A percentile compares a stretch with the other conserved stretches of the same genome.
phyloP scores from a whole-genome alignment of 768 basidiomycete genomes.

The Gymnopilus junonius region DNA sequence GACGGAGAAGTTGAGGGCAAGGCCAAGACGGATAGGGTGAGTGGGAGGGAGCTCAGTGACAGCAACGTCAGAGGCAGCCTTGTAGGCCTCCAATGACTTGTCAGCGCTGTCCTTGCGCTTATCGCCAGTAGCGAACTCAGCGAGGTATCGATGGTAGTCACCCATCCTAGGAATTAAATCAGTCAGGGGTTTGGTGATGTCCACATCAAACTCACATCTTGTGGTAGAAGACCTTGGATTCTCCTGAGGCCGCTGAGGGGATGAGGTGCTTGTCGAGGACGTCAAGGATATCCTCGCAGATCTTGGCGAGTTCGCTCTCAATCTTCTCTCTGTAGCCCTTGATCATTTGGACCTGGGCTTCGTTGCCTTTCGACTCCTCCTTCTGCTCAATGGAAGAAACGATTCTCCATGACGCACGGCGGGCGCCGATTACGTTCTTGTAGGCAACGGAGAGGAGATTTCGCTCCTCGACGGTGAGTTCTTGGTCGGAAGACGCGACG shows the following conservation, averaged over 20 bases:
- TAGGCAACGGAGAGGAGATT: conserved; percentile 98
- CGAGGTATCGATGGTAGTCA: conserved; percentile 98
- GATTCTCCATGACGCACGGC: conserved; percentile 97
- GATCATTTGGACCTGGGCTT: conserved; percentile 95
- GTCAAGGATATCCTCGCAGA: conserved; percentile 98
- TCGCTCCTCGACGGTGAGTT: conserved; percentile 97
- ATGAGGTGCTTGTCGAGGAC: conserved; percentile 98
- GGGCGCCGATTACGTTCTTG: conserved; percentile 99
- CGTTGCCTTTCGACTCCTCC: conserved; percentile 98
- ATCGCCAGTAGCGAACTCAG: conserved; percentile 97
- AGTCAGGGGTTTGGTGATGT: conserved; percentile 4
- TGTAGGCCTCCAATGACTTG: conserved; percentile 97
- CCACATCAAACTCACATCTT: conserved; percentile 74
- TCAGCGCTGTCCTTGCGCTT: conserved; percentile 97
- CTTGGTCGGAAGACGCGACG: conserved; percentile 96
- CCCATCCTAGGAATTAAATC: conserved; percentile 77
- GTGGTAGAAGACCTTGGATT: conserved; percentile 99
- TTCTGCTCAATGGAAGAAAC: conserved; percentile 99
- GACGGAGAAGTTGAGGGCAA: conserved; percentile 98
- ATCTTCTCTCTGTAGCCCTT: conserved; percentile 98
- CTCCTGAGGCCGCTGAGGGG: conserved; percentile 94
- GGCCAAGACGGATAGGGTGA: conserved; percentile 97
- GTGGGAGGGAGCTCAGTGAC: conserved; percentile 94
- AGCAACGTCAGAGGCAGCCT: conserved; percentile 96
- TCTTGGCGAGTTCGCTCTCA: conserved; percentile 94